Percentiles rank a stretch among this genome's conserved stretches.
Evolutionary conservation across 768 basidiomycete species (phyloP).

Genomic region (Boletus vinaceobasis): DNA sequence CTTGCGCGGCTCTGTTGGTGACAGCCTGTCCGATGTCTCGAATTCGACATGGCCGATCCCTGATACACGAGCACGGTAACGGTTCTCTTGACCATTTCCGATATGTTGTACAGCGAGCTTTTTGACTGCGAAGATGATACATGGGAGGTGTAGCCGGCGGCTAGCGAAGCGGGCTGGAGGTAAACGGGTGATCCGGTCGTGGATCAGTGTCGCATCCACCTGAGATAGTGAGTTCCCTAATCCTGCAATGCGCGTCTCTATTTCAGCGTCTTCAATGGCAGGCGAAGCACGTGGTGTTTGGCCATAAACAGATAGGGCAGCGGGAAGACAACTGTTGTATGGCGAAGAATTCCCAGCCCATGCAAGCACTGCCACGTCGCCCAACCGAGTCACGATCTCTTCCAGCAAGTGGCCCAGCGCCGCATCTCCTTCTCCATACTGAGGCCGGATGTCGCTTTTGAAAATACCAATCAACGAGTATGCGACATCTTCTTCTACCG

Average conservation of each 20-base stretch:
- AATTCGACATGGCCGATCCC: conserved; percentile 6
- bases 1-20: neutral
- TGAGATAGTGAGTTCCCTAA: neutral
- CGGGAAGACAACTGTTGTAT: conserved; percentile 13
- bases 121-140: conserved; percentile 5
- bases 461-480: conserved; percentile 14
- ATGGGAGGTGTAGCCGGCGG: conserved; percentile 8
- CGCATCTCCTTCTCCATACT: conserved; percentile 2
- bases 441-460: conserved; percentile 2
- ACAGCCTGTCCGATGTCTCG: neutral
- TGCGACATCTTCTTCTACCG: conserved; percentile 3
- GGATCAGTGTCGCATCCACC: neutral
- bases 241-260: neutral
- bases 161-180: neutral
- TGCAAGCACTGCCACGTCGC: neutral
- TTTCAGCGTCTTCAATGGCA: neutral
- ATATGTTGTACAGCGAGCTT: neutral
- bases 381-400: conserved; percentile 5
- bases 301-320: neutral
- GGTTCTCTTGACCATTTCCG: neutral
- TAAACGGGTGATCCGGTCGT: neutral
- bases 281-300: too few relatives aligned
- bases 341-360: conserved; percentile 1
- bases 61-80: conserved; percentile 2
- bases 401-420: conserved; percentile 6